Conservation (phyloP, 306 rosid genomes). For the Canavalia gladiata region DNA sequence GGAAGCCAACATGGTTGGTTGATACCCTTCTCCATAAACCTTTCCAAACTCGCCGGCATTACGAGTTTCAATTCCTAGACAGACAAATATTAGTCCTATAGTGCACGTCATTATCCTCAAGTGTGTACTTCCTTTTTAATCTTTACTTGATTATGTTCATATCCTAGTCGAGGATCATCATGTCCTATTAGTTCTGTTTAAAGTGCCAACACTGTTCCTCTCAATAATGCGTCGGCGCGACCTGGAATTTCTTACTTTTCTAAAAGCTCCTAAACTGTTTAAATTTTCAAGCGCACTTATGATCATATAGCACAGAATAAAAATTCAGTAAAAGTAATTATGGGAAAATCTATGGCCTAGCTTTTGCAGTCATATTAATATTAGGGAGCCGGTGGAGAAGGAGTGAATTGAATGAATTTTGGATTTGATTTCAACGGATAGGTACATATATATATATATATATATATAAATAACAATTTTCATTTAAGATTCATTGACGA, state of each 20-base stretch:
- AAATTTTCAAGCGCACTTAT: neutral
- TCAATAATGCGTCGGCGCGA: neutral
- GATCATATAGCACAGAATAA: neutral
- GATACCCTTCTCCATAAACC: neutral
- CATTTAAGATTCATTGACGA: neutral
- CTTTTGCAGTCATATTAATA: neutral
- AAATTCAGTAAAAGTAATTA: neutral
- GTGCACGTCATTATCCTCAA: neutral
- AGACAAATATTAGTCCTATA: neutral
- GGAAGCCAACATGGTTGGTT: neutral
- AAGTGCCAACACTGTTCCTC: neutral
- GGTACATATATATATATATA: too few species aligned
- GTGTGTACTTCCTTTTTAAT: neutral
- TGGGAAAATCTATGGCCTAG: neutral
- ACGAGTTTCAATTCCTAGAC: neutral
- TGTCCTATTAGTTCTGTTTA: neutral
- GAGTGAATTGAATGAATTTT: neutral
- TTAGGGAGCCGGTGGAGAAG: neutral
- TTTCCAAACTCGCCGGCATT: neutral
- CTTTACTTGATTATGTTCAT: neutral
- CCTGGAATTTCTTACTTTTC: neutral
- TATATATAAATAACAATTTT: neutral
- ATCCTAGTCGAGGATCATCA: neutral
- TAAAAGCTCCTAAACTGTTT: neutral
- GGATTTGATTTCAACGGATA: neutral